Percentiles rank a stretch among this genome's conserved stretches.
phyloP scores from a whole-genome alignment of 148 eudicot genomes.

The Rhododendron mucronatum region DNA sequence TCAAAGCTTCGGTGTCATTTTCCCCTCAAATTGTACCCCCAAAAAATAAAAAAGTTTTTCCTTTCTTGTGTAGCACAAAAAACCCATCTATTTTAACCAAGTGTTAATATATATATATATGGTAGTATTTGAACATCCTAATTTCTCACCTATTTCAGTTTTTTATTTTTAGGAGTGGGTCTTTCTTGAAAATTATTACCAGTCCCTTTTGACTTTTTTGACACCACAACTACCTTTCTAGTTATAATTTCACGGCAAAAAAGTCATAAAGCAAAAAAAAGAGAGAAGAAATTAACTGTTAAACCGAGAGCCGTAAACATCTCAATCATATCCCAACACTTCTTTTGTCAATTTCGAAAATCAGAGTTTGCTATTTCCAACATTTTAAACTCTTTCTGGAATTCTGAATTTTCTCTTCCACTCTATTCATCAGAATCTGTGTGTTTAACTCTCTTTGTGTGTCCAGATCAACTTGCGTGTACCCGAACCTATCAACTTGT shows the following conservation, averaged over 20 bases:
- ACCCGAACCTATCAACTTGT: neutral
- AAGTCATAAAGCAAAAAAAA: neutral
- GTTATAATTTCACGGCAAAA: neutral
- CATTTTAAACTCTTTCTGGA: neutral
- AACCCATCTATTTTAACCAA: too few species aligned
- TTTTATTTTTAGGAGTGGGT: neutral
- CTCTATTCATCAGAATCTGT: neutral
- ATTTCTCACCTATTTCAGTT: too few species aligned
- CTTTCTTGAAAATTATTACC: neutral
- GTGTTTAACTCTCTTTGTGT: too few species aligned
- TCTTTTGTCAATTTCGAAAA: neutral
- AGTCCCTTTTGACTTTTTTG: neutral
- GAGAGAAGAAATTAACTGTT: too few species aligned
- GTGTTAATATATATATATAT: too few species aligned
- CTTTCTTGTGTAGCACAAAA: too few species aligned
- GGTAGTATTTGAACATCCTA: too few species aligned
- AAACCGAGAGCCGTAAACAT: neutral
- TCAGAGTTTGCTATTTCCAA: neutral
- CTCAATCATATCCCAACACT: neutral
- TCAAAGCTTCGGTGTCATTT: neutral
- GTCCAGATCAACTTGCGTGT: neutral
- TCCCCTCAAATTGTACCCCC: neutral
- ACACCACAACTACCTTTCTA: neutral
- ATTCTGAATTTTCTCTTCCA: neutral
- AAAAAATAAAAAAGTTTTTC: too few species aligned